A percentile compares a stretch with the other conserved stretches of the same genome.
Evolutionary conservation across 345 rosid genomes (phyloP).

Genomic region (Hibiscus syriacus): DNA sequence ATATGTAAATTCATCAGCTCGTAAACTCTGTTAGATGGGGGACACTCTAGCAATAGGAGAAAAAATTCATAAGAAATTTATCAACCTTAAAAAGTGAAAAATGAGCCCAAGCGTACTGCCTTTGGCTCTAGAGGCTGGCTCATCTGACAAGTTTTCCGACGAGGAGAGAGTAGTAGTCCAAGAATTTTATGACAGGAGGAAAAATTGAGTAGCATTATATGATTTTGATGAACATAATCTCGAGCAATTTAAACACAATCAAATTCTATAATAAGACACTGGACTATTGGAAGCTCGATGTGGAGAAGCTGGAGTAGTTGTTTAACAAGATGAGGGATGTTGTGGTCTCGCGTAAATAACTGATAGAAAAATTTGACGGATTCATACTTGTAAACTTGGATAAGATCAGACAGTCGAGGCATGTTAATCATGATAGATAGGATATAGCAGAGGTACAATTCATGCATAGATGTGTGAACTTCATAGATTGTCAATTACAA

Average conservation of each 20-base stretch:
- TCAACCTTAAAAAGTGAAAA: slow-evolving; percentile 61
- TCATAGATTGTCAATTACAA: no score
- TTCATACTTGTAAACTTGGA: slow-evolving; percentile 5
- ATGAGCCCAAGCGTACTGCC: slow-evolving; percentile 43
- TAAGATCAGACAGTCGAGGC: neutral
- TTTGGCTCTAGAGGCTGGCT: slow-evolving; percentile 32
- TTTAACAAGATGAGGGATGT: slow-evolving; percentile 59
- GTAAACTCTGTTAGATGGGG: no score
- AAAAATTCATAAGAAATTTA: slow-evolving; percentile 59
- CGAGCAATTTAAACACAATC: slow-evolving; percentile 68
- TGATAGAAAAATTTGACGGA: slow-evolving; percentile 14
- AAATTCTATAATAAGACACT: slow-evolving; percentile 69
- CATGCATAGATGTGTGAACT: no score
- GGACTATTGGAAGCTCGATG: slow-evolving; percentile 48
- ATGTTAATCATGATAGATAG: neutral
- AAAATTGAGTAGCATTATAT: neutral
- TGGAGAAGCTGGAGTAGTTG: slow-evolving; percentile 68
- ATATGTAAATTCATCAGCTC: no score
- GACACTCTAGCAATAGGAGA: slow-evolving; percentile 63
- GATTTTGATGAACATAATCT: slow-evolving; percentile 23
- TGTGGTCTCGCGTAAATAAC: slow-evolving; percentile 57
- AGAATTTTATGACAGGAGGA: slow-evolving; percentile 30
- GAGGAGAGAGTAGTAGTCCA: slow-evolving; percentile 42
- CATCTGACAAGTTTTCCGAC: slow-evolving; percentile 67
- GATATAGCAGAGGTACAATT: no score